A percentile compares a stretch with the other conserved stretches of the same genome.
Evolutionary conservation across 176 grass and related monocot species (phyloP).

Genomic region (Oryza brachyantha): DNA sequence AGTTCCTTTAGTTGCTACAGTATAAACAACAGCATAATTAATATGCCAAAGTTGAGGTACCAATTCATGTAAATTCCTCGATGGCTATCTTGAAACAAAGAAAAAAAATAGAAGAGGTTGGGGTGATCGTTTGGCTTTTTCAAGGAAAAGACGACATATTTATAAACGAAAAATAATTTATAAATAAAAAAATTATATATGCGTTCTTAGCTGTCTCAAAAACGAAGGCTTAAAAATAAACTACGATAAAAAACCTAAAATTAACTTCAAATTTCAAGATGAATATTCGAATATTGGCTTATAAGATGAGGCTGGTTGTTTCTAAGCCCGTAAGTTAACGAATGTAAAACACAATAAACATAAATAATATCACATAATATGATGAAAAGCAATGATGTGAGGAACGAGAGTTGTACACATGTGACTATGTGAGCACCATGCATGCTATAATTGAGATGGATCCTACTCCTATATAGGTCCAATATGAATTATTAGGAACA

Average conservation of each 20-base stretch:
- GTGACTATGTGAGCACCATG: slow-evolving; percentile 21
- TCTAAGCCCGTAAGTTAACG: slow-evolving; percentile 11
- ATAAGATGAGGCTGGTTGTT: too few relatives aligned
- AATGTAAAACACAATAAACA: slow-evolving; percentile 31
- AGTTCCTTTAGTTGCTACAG: neutral
- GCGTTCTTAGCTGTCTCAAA: too few relatives aligned
- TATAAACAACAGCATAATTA: neutral
- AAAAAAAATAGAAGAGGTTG: neutral
- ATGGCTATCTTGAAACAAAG: neutral
- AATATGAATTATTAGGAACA: slow-evolving; percentile 21
- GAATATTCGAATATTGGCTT: too few relatives aligned
- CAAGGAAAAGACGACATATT: too few relatives aligned
- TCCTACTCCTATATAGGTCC: slow-evolving; percentile 16
- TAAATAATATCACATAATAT: slow-evolving; percentile 15
- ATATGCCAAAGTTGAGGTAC: slow-evolving; percentile 11
- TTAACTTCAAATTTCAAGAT: too few relatives aligned
- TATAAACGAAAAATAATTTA: too few relatives aligned
- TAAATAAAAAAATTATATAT: too few relatives aligned
- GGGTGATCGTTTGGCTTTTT: too few relatives aligned
- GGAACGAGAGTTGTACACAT: slow-evolving; percentile 23
- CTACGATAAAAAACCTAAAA: too few relatives aligned
- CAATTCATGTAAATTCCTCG: slow-evolving; percentile 19
- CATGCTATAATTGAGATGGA: slow-evolving; percentile 41
- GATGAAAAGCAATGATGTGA: slow-evolving; percentile 27
- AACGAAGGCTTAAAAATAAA: too few relatives aligned